Percentiles rank a stretch among this genome's conserved stretches.
These are phyloP conservation scores for Podospora pseudocomata DNA, from an alignment of 495 filamentous ascomycete species.

Conservation along the genomic window DNA sequence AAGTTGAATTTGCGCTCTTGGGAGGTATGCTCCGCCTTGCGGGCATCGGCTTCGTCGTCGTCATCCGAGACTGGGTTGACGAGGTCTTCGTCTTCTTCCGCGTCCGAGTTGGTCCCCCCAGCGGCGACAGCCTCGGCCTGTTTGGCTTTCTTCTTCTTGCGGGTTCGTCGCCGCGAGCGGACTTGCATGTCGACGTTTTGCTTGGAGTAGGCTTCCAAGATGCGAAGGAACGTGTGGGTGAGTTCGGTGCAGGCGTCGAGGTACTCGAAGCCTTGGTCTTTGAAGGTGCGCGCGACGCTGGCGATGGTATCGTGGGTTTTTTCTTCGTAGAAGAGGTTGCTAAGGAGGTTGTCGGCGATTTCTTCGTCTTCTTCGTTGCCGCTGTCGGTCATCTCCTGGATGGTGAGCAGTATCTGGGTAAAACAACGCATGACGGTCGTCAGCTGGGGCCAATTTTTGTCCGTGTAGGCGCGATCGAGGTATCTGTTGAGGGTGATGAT, in stretches of 20 bases:
- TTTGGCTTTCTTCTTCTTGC: conserved; percentile 62
- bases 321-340: conserved; percentile 96
- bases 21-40: conserved; percentile 60
- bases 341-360: conserved; percentile 96
- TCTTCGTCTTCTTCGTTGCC: conserved; percentile 90
- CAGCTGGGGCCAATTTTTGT: conserved; percentile 81
- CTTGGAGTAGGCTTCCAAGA: conserved; percentile 90
- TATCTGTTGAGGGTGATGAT: conserved; percentile 81
- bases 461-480: conserved; percentile 73
- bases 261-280: conserved; percentile 90
- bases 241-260: conserved; percentile 91
- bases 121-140: conserved; percentile 14
- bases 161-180: conserved; percentile 66
- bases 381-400: conserved; percentile 89
- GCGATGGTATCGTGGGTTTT: conserved; percentile 84
- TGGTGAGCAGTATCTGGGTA: conserved; percentile 79
- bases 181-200: conserved; percentile 92
- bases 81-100: conserved; percentile 40
- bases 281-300: conserved; percentile 74
- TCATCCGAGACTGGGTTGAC: conserved; percentile 64
- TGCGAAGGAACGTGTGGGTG: conserved; percentile 82
- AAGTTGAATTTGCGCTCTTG: conserved; percentile 95
- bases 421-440: conserved; percentile 90
- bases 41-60: conserved; percentile 81
- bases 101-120: conserved; percentile 28